phyloP scores from a whole-genome alignment of 805 yeast species.

The Candida peoriensis region DNA sequence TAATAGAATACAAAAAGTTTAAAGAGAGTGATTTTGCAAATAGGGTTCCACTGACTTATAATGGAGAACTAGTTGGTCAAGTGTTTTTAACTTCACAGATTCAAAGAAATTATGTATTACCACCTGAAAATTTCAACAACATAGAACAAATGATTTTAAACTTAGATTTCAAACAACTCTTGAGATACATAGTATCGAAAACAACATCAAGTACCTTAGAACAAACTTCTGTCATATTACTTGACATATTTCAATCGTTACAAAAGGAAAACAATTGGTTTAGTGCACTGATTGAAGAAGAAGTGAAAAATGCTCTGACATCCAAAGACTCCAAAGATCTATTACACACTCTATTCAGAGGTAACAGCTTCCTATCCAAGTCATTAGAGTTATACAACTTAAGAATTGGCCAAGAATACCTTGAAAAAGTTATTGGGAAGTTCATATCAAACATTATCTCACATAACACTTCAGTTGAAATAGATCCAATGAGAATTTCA shows the following conservation, averaged over 20 bases:
- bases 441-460: slow-evolving; percentile 52
- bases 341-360: slow-evolving; percentile 70
- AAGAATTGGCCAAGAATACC: slow-evolving; percentile 72
- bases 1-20: slow-evolving; percentile 14
- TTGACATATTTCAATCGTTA: slow-evolving; percentile 71
- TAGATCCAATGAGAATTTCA: slow-evolving; percentile 64
- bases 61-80: slow-evolving; percentile 47
- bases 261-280: slow-evolving; percentile 72
- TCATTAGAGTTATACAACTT: slow-evolving; percentile 73
- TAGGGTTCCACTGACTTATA: slow-evolving; percentile 41
- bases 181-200: slow-evolving; percentile 32
- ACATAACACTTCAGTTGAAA: slow-evolving; percentile 53
- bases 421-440: slow-evolving; percentile 68
- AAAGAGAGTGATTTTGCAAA: slow-evolving; percentile 19
- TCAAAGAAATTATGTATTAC: slow-evolving; percentile 52
- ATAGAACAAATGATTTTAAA: slow-evolving; percentile 57
- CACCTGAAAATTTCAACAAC: slow-evolving; percentile 53
- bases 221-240: slow-evolving; percentile 49
- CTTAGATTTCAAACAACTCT: slow-evolving; percentile 48
- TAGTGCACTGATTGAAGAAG: slow-evolving; percentile 59
- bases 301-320: slow-evolving; percentile 32
- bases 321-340: slow-evolving; percentile 26
- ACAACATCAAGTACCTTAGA: slow-evolving; percentile 40
- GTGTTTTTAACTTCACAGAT: slow-evolving; percentile 46
- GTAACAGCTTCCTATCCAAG: slow-evolving; percentile 78